Evolutionary conservation across 1,284 basidiomycete species (phyloP).

Genomic region (Puccinia sorghi): DNA sequence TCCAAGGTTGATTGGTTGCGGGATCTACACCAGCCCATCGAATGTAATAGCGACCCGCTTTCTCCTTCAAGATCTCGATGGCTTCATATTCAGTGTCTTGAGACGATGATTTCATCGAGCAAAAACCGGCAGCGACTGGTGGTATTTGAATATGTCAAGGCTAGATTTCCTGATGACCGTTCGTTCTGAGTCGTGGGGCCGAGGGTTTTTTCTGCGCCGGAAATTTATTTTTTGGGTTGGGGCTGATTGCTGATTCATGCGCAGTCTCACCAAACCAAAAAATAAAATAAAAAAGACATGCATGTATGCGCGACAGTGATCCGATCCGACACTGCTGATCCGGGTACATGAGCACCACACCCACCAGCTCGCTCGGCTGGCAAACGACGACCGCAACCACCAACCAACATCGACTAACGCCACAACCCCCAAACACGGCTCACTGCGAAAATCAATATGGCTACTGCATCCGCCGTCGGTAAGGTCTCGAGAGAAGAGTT

Average conservation of each 20-base stretch:
- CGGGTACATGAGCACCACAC: neutral
- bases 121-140: neutral
- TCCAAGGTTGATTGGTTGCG: slow-evolving; percentile 19
- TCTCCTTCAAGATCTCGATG: slow-evolving; percentile 26
- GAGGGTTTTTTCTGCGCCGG: no score
- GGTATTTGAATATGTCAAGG: no score
- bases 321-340: neutral
- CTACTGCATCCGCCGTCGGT: slow-evolving; percentile 64
- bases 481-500: slow-evolving; percentile 92
- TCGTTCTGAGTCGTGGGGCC: neutral
- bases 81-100: slow-evolving; percentile 22
- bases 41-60: slow-evolving; percentile 1
- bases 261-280: no score
- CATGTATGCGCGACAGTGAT: neutral
- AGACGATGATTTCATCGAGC: slow-evolving; percentile 8
- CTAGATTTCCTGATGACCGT: neutral
- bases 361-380: neutral
- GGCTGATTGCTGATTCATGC: no score
- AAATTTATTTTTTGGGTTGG: neutral
- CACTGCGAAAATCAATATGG: slow-evolving; percentile 35
- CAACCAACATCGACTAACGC: neutral
- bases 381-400: neutral
- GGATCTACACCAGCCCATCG: slow-evolving; percentile 31
- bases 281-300: neutral
- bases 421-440: neutral